Evolutionary conservation across 805 yeast species (phyloP).

Genomic region (Lachancea sp.): DNA sequence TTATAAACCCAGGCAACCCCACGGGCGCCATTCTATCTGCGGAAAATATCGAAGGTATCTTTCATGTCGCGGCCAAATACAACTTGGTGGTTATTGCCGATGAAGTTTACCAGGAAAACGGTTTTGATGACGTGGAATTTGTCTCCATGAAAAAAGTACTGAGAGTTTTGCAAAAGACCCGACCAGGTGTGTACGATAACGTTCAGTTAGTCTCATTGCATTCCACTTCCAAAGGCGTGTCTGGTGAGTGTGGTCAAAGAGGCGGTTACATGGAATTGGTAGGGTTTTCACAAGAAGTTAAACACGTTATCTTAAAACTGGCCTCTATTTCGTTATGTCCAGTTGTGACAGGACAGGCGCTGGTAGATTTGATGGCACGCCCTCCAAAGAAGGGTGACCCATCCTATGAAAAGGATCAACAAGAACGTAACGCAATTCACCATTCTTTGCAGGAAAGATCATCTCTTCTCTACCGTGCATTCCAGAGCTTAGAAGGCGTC

Average conservation of each 20-base stretch:
- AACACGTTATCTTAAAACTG: constrained; percentile 68
- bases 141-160: constrained; percentile 78
- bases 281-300: constrained; percentile 68
- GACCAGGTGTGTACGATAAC: constrained; percentile 50
- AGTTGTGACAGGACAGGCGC: constrained; percentile 89
- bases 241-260: constrained; percentile 99
- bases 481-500: constrained; percentile 72
- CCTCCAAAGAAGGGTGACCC: constrained; percentile 80
- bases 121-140: constrained; percentile 69
- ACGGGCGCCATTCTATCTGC: constrained; percentile 78
- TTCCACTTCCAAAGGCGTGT: constrained; percentile 95
- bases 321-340: constrained; percentile 92
- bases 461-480: constrained; percentile 56
- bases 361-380: constrained; percentile 86
- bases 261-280: constrained; percentile 97
- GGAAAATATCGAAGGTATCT: constrained; percentile 61
- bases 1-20: constrained; percentile 98
- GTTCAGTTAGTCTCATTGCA: constrained; percentile 91
- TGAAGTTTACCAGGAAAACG: constrained; percentile 94
- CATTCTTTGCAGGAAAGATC: constrained; percentile 61
- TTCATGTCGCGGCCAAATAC: constrained; percentile 75
- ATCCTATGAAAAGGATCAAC: constrained; percentile 58
- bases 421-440: constrained; percentile 59
- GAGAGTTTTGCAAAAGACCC: constrained; percentile 51
- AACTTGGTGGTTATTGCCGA: constrained; percentile 89